Evolutionary conservation across 192 early-diverging fungal species (phyloP), one percentile per base, ranked within the genome.

Genomic region (Podila horticola): DNA sequence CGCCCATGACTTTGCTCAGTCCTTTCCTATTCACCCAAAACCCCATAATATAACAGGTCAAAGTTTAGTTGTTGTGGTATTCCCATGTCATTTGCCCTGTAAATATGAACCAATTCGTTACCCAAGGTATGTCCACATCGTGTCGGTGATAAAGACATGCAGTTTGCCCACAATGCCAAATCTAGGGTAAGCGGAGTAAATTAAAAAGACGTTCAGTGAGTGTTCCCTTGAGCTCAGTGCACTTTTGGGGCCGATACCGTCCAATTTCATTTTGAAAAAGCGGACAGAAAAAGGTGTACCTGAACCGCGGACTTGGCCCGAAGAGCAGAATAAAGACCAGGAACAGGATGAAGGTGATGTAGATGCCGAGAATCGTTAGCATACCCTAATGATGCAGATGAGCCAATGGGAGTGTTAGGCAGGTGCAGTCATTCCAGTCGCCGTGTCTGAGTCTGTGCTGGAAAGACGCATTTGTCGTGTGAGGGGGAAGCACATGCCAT

Each of bases 341-440:
- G 34, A 72, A 50, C 58, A 79, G 66, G 70, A 79, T 79, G 70
- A 79, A 72, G 22, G 65, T 34, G 70, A 79, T 79, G 76, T 79
- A 79, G 70, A 79, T 62, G 70, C 62, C 59, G 50, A 79, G 70
- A 50, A 79, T 58, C 30, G 76, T 72, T n/a, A 79, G 60, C 59
- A 72, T 19, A 24, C 66, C 76, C 76, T 79, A 49, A 49, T 5
- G 31, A 22, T 11, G 33, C 52, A 26, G 24, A 55, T 55, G 52
- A n/a, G 24, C 1, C 24, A 8, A 12, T 26, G 1, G 3, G 17
- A 24, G n/a, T 19, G 52, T 55, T 55, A 55, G 24, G 24, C 8
- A 36, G 34, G 24, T 26, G 24, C 17, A 0, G 5, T 26, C 52
- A 5, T 55, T 24, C 1, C 5, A 20, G 52, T 45, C 34, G 41